A percentile compares a stretch with the other conserved stretches of the same genome.
phyloP scores from a whole-genome alignment of 164 flowering plant genomes.

The Saururus chinensis region DNA sequence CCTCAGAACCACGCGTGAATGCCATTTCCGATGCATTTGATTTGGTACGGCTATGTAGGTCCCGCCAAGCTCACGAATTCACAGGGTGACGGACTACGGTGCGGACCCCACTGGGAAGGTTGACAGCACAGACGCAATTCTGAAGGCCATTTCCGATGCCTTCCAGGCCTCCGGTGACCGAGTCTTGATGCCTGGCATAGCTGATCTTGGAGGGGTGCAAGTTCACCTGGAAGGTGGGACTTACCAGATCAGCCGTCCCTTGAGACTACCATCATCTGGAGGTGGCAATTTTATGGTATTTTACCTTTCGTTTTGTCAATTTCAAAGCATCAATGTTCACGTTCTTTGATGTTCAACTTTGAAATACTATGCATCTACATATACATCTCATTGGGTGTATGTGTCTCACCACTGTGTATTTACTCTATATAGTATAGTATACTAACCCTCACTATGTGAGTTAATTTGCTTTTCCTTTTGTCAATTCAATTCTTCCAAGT shows the following conservation, averaged over 20 bases:
- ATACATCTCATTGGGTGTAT: no score
- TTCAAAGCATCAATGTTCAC: no score
- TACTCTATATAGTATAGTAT: no score
- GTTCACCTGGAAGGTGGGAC: slow-evolving; percentile 71
- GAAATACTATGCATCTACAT: no score
- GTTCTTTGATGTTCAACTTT: no score
- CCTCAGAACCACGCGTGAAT: no score
- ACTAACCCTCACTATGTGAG: no score
- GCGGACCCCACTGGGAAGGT: slow-evolving; percentile 79
- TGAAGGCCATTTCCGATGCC: slow-evolving; percentile 58
- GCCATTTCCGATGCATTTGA: no score
- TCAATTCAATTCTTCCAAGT: no score
- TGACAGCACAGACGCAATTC: slow-evolving; percentile 74
- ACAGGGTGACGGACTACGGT: slow-evolving; percentile 50
- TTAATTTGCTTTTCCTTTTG: no score
- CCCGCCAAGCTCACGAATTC: slow-evolving; percentile 18
- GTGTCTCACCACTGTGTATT: no score
- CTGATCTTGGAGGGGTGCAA: slow-evolving; percentile 72
- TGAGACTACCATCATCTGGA: slow-evolving; percentile 52
- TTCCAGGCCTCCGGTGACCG: slow-evolving; percentile 16
- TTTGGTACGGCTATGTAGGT: slow-evolving; percentile 12
- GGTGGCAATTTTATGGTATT: slow-evolving; percentile 72
- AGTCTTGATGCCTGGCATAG: slow-evolving; percentile 45
- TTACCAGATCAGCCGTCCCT: slow-evolving; percentile 58
- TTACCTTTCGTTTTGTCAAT: neutral